Evolutionary conservation across 73 alveolate genomes (phyloP).

Genomic region (Paramecium sexaurelia): DNA sequence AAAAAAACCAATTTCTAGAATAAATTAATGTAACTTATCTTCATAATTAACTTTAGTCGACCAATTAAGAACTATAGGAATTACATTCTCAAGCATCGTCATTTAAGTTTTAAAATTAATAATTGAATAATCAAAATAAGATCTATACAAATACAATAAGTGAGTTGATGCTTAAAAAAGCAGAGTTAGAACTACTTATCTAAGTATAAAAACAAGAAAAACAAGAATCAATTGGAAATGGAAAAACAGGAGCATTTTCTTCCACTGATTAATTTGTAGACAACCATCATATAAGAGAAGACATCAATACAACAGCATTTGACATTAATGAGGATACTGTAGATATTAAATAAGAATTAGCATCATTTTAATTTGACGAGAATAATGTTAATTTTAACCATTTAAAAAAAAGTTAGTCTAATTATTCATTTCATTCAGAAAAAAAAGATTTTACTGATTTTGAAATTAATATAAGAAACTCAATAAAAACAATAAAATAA

Average conservation of each 20-base stretch:
- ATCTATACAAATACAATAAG: background rate
- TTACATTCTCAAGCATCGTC: background rate
- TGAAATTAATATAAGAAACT: background rate
- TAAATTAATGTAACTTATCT: background rate
- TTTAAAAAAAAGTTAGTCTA: background rate
- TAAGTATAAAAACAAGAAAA: background rate
- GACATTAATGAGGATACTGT: background rate
- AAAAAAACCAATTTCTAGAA: background rate
- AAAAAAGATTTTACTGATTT: background rate
- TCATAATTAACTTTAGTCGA: background rate
- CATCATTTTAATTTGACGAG: background rate
- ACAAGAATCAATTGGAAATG: background rate
- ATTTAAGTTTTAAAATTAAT: background rate
- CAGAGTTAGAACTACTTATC: background rate
- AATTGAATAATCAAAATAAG: background rate
- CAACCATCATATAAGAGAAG: background rate
- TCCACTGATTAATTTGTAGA: background rate
- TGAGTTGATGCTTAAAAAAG: background rate
- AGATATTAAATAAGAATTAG: background rate
- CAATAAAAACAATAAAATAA: background rate
- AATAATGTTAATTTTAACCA: background rate
- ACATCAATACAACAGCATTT: slow-evolving; percentile 1
- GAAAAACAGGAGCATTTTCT: background rate
- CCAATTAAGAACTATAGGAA: background rate
- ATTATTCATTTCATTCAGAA: background rate